Percentiles rank a stretch among this genome's conserved stretches.
Evolutionary conservation across 352 stramenopile genomes (phyloP).

Genomic region (Aphanomyces invadans): DNA sequence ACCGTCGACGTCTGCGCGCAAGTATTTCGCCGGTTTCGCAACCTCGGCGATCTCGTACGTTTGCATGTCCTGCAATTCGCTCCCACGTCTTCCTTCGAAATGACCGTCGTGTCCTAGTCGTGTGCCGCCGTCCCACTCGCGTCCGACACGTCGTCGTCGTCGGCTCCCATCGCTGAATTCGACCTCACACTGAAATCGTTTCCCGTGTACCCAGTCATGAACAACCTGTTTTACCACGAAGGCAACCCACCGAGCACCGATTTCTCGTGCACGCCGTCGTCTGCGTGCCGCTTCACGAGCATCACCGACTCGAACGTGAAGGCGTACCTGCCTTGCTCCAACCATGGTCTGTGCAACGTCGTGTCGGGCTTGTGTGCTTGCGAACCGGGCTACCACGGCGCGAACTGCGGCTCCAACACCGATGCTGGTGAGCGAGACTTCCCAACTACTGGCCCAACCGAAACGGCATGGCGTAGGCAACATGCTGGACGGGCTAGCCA

Average conservation of each 20-base stretch:
- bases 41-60: conserved; percentile 49
- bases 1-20: conserved; percentile 49
- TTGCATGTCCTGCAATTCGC: neutral
- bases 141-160: conserved; percentile 28
- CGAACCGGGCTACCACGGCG: conserved; percentile 54
- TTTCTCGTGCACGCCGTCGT: conserved; percentile 47
- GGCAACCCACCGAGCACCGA: conserved; percentile 45
- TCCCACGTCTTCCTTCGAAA: neutral
- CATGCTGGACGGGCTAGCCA: conserved; percentile 40
- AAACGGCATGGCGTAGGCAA: too few species aligned
- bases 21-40: conserved; percentile 64
- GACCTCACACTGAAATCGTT: conserved; percentile 53
- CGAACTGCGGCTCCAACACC: conserved; percentile 57
- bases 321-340: conserved; percentile 49
- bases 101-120: conserved; percentile 6
- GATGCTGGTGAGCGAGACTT: conserved; percentile 37
- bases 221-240: conserved; percentile 62
- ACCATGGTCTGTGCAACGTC: conserved; percentile 46
- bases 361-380: conserved; percentile 46
- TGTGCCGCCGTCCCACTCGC: conserved; percentile 35
- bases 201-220: conserved; percentile 65
- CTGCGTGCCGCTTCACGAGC: conserved; percentile 41
- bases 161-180: conserved; percentile 35
- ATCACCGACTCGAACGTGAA: conserved; percentile 38
- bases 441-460: too few species aligned